Conservation (phyloP, 2,329 filamentous ascomycete species). For the Verticillium dahliae region DNA sequence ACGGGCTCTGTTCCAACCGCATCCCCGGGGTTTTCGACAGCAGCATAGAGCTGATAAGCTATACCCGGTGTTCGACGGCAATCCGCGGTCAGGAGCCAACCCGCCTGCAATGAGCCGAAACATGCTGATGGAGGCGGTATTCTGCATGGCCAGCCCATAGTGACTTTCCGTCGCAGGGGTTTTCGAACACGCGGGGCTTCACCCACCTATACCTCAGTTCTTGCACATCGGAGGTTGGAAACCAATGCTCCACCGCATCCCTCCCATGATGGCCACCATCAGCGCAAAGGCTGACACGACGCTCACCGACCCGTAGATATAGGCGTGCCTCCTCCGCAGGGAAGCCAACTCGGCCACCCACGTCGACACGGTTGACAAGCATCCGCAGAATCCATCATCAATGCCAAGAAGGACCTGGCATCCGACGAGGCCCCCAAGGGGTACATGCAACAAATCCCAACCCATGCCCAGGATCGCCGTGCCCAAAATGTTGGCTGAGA, state of each 20-base stretch:
- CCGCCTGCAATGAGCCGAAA: no score
- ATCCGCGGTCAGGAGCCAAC: no score
- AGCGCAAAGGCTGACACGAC: constrained; percentile 51
- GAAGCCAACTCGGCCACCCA: constrained; percentile 57
- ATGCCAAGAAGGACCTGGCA: constrained; percentile 64
- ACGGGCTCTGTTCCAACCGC: no score
- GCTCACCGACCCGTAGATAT: constrained; percentile 60
- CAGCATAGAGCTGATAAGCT: no score
- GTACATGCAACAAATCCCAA: constrained; percentile 70
- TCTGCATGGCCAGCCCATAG: no score
- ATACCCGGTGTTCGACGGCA: no score
- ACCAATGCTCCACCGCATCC: constrained; percentile 61
- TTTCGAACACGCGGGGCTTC: no score
- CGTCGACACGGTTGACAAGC: constrained; percentile 60
- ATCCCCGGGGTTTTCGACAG: no score
- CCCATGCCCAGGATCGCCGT: constrained; percentile 68
- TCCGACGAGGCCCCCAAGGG: constrained; percentile 44
- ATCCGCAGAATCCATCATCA: constrained; percentile 63
- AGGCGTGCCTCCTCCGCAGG: constrained; percentile 50
- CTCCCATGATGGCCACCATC: constrained; percentile 68
- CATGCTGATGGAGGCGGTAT: no score
- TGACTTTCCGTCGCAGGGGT: no score
- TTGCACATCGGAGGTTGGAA: constrained; percentile 37
- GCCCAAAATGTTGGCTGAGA: constrained; percentile 72
- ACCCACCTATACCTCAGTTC: neutral